These are phyloP conservation scores for Chytriomyces hyalinus DNA, from an alignment of 192 early-diverging fungal species.

Conservation along the genomic window DNA sequence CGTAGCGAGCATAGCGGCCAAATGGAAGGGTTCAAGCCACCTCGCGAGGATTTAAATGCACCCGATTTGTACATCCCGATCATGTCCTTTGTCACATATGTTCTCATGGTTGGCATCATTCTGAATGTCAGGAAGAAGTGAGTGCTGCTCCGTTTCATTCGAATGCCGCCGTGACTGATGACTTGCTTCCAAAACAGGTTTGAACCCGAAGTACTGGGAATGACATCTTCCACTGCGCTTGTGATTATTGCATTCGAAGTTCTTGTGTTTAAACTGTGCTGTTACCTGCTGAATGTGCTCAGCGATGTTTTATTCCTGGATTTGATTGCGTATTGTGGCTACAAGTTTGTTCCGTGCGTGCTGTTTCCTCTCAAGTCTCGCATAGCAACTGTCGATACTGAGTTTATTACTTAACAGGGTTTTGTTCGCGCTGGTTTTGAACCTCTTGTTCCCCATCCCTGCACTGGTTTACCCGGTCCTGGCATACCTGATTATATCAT, in stretches of 20 bases:
- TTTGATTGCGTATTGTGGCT: constrained; percentile 86
- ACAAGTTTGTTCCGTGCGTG: constrained; percentile 88
- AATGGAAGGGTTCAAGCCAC: constrained; percentile 78
- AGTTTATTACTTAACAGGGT: constrained; percentile 33
- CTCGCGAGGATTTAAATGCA: constrained; percentile 91
- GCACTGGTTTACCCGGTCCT: constrained; percentile 73
- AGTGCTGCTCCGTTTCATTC: constrained; percentile 5
- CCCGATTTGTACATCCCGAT: constrained; percentile 97
- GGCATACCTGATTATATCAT: constrained; percentile 74
- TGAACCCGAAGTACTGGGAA: constrained; percentile 83
- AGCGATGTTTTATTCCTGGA: constrained; percentile 85
- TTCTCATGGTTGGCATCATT: constrained; percentile 76
- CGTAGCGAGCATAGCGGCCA: constrained; percentile 67
- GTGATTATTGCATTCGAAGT: constrained; percentile 83
- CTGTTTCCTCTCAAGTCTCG: background rate
- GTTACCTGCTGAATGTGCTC: constrained; percentile 85
- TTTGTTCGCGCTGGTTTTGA: constrained; percentile 48
- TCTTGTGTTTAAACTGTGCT: constrained; percentile 79
- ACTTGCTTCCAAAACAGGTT: constrained; percentile 60
- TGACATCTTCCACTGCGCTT: constrained; percentile 82
- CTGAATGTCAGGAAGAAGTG: constrained; percentile 64
- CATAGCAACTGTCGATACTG: background rate
- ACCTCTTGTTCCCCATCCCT: constrained; percentile 44
- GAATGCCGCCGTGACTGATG: background rate
- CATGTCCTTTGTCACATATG: constrained; percentile 93